A percentile compares a stretch with the other conserved stretches of the same genome.
phyloP scores from a whole-genome alignment of 371 early-diverging fungal genomes.

The Mucor plumbeus region DNA sequence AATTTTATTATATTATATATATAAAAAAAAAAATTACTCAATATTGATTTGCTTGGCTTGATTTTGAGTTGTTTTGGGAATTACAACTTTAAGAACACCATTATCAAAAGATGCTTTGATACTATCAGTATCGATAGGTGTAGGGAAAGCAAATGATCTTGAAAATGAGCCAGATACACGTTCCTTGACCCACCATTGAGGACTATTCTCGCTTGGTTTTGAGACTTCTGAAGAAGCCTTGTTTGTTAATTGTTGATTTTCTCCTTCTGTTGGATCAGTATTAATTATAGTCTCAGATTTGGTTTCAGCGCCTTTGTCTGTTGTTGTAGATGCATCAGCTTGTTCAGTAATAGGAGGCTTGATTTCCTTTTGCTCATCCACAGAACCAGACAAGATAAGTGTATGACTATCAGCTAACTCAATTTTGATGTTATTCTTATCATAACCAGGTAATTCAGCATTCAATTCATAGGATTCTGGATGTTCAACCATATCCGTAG shows the following conservation, averaged over 20 bases:
- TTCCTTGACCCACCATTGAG: conserved; percentile 47
- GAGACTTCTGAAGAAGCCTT: not conserved
- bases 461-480: conserved; percentile 33
- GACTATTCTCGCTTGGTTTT: not conserved
- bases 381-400: conserved; percentile 34
- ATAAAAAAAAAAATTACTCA: conserved; percentile 21
- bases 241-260: not conserved
- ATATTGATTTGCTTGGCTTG: conserved; percentile 28
- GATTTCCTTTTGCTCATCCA: conserved; percentile 10
- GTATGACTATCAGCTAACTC: conserved; percentile 38
- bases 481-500: conserved; percentile 41
- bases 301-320: not conserved
- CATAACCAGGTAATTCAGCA: conserved; percentile 46
- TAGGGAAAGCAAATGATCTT: conserved; percentile 42
- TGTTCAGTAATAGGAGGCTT: not conserved
- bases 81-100: conserved; percentile 37
- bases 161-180: conserved; percentile 42
- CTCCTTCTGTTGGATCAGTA: not conserved
- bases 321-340: not conserved
- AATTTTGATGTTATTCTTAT: conserved; percentile 44
- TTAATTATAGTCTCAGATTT: not conserved
- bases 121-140: conserved; percentile 27
- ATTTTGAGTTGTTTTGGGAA: conserved; percentile 35
- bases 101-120: conserved; percentile 49
- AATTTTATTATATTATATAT: not conserved